These are phyloP conservation scores for Aspergillus sp. DNA, from an alignment of 2,329 filamentous ascomycete genomes.

Conservation along the genomic window DNA sequence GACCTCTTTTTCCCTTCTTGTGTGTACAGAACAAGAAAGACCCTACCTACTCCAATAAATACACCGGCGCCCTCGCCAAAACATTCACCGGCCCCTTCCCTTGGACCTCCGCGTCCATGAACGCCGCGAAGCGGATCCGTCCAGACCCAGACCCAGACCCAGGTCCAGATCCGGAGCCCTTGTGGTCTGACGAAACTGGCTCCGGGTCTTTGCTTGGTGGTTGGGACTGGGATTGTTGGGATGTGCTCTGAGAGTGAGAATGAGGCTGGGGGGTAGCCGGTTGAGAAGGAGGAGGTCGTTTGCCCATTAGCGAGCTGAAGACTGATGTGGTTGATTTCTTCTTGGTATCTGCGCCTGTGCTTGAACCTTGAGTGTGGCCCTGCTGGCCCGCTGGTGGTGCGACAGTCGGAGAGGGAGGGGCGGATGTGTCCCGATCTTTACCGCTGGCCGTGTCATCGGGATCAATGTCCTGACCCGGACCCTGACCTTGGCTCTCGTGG, in stretches of 20 bases:
- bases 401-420: too few species aligned
- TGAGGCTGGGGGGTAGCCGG: neutral
- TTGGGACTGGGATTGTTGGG: too few species aligned
- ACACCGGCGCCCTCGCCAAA: slow-evolving; percentile 67
- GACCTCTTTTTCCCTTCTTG: neutral
- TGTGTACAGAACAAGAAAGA: neutral
- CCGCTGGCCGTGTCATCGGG: slow-evolving; percentile 1
- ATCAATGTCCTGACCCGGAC: slow-evolving; percentile 10
- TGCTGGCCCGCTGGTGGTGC: too few species aligned
- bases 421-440: too few species aligned
- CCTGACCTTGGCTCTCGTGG: slow-evolving; percentile 4
- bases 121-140: slow-evolving; percentile 63
- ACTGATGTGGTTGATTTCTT: slow-evolving; percentile 38
- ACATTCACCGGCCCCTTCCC: slow-evolving; percentile 56
- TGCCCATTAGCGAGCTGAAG: slow-evolving; percentile 33
- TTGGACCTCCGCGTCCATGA: slow-evolving; percentile 65
- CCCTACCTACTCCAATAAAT: slow-evolving; percentile 30
- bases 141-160: too few species aligned
- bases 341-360: slow-evolving; percentile 1
- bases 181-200: too few species aligned
- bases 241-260: too few species aligned
- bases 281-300: neutral
- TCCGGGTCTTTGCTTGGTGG: too few species aligned
- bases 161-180: too few species aligned
- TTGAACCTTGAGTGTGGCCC: too few species aligned